Percentiles rank a stretch among this genome's conserved stretches.
These are phyloP conservation scores for Triticum timopheevii DNA, from an alignment of 176 grass and related monocot species.

Conservation along the genomic window DNA sequence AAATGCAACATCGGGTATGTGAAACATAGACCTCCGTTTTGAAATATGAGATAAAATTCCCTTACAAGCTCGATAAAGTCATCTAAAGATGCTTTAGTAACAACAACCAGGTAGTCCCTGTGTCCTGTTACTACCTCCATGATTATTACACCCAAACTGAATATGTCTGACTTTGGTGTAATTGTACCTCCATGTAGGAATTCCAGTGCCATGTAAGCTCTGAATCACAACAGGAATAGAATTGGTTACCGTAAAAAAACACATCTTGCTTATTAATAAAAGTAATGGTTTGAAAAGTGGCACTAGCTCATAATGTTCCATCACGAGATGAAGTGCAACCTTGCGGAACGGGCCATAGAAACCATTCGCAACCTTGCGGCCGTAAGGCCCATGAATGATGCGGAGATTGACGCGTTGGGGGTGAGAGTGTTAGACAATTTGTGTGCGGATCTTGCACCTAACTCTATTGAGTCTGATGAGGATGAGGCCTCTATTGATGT, in stretches of 20 bases:
- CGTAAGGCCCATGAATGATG: no score
- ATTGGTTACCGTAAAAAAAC: background rate
- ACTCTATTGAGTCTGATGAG: no score
- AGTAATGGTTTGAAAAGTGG: background rate
- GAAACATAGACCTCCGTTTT: background rate
- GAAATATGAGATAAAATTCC: background rate
- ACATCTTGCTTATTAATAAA: background rate
- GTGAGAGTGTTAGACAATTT: no score
- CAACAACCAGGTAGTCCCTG: background rate
- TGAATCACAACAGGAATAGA: background rate
- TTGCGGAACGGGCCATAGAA: no score
- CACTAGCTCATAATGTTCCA: background rate
- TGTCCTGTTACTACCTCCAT: background rate
- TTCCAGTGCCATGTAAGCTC: conserved; percentile 18
- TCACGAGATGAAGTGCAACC: no score
- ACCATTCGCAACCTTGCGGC: no score
- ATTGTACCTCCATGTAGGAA: background rate
- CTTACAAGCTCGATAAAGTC: background rate
- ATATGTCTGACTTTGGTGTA: conserved; percentile 1
- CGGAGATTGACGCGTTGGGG: no score
- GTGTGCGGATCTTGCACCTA: no score
- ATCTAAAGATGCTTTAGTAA: background rate
- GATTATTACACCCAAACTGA: background rate
- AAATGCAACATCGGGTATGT: background rate
- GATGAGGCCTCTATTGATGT: no score